Conservation (phyloP, 1,139 yeast genomes). For the Taiozyma sp. region DNA sequence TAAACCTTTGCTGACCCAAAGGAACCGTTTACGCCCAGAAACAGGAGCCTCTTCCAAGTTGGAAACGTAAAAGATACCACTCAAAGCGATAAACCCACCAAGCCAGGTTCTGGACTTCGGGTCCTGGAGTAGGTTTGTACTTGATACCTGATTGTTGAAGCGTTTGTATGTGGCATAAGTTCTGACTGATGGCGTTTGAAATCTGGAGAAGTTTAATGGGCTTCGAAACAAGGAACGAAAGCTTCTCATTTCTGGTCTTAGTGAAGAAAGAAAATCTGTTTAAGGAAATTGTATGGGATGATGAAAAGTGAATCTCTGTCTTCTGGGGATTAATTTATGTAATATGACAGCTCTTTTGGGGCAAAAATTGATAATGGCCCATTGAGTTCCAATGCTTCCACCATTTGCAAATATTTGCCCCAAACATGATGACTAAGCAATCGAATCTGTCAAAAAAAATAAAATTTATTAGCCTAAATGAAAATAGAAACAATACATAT, state of each 20-base stretch:
- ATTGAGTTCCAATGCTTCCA: too few relatives aligned
- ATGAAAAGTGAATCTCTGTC: too few relatives aligned
- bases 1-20: slow-evolving; percentile 66
- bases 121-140: slow-evolving; percentile 18
- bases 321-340: not conserved
- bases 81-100: slow-evolving; percentile 26
- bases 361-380: too few relatives aligned
- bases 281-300: too few relatives aligned
- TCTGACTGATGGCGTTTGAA: not conserved
- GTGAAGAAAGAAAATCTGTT: not conserved
- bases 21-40: slow-evolving; percentile 66
- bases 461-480: not conserved
- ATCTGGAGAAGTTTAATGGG: not conserved
- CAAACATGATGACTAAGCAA: not conserved
- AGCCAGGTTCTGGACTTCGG: slow-evolving; percentile 24
- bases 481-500: not conserved
- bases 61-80: slow-evolving; percentile 50
- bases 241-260: not conserved
- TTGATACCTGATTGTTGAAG: slow-evolving; percentile 24
- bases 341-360: too few relatives aligned
- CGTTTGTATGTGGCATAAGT: slow-evolving; percentile 24
- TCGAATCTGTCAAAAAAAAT: too few relatives aligned
- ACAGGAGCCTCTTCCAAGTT: slow-evolving; percentile 82
- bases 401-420: not conserved
- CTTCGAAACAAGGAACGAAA: not conserved